Conservation (phyloP, 169 alveolate species). For the Toxoplasma gondii region DNA sequence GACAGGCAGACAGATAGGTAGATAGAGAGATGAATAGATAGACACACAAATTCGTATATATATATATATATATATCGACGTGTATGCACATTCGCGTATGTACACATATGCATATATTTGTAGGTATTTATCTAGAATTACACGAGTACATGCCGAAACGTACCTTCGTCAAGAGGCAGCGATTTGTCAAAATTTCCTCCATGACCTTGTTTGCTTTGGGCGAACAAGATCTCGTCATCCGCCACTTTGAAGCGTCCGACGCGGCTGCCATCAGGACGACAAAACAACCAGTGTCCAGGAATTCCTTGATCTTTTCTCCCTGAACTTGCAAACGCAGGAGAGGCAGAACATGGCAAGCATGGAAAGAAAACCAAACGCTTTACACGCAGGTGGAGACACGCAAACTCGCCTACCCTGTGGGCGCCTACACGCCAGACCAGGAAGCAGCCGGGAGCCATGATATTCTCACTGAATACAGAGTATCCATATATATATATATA, state of each 20-base stretch:
- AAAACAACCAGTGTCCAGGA: slow-evolving; percentile 47
- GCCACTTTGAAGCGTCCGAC: slow-evolving; percentile 1
- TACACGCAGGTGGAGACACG: not conserved
- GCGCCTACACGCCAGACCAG: too few relatives aligned
- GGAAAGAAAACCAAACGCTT: not conserved
- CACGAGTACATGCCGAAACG: not conserved
- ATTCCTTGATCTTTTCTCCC: slow-evolving; percentile 49
- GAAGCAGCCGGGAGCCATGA: too few relatives aligned
- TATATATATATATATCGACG: not conserved
- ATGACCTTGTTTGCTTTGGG: not conserved
- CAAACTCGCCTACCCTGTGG: too few relatives aligned
- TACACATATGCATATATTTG: not conserved
- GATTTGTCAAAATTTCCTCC: not conserved
- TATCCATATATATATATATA: too few relatives aligned
- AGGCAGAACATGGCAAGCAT: too few relatives aligned
- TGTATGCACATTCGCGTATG: not conserved
- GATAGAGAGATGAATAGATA: too few relatives aligned
- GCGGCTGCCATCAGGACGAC: slow-evolving; percentile 8
- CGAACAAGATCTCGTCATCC: not conserved
- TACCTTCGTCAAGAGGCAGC: not conserved
- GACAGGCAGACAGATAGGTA: too few relatives aligned
- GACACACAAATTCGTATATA: too few relatives aligned
- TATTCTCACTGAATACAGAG: not conserved
- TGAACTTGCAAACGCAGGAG: not conserved
- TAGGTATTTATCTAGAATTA: not conserved